Evolutionary conservation across 768 basidiomycete species (phyloP), one percentile per base, ranked within the genome.

Genomic region (Hericium rajendrae): DNA sequence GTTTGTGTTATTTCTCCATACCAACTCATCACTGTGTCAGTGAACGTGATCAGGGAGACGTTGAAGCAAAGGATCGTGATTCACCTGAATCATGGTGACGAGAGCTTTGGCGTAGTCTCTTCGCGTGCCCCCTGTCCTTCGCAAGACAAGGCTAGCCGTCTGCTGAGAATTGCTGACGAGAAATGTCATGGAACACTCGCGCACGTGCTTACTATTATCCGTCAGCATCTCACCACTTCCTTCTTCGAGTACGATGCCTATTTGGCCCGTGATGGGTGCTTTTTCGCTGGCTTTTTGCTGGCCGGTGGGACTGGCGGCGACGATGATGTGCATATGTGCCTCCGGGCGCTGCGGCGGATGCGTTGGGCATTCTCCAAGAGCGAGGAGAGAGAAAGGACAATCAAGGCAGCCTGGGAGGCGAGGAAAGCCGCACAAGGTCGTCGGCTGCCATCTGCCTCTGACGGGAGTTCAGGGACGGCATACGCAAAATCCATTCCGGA

Each of bases 181-280:
- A 75, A 76, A 52, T 79, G 78, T 63, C 70, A 71, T 58, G 65
- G 70, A 57, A 65, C 83, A 69, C 70, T 78, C 64, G 64, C 72
- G 64, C 65, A 75, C 68, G 69, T 79, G 70, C 56, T 80, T 73
- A 38, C 71, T 70, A 72, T 69, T 75, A 78, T 69, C 69, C 80
- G 62, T 72, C 77, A 57, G 59, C 79, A 68, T 61, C 72, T 74
- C 69, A 84, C 63, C 73, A 81, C 69, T 4, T 59, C 68, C 12
- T 80, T 95, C 62, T 92, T 97, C 66, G 78, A 78, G 63, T 94
- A 86, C 77, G 94, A 97, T 67, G 82, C 91, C 1, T 86, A 87
- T 18, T 77, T 94, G 4, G 83, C 94, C 54, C 81, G 89, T 18
- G 93, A 95, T 64, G 94, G 94, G 3, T 91, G 87, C 65, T 95